phyloP scores from a whole-genome alignment of 202 grass and related monocot species.

The Panicum virgatum region DNA sequence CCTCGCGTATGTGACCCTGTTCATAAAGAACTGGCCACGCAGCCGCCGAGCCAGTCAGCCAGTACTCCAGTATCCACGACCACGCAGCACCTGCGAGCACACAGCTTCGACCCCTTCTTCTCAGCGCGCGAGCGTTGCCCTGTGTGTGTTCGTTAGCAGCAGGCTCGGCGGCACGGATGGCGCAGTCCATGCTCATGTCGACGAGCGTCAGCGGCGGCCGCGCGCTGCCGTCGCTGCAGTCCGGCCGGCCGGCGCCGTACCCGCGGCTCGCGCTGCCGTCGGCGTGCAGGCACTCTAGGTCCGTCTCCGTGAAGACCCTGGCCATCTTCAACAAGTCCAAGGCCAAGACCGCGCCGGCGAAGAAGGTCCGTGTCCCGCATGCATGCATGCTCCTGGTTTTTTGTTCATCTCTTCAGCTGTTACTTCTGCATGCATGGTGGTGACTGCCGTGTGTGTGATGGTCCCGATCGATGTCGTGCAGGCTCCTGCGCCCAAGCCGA shows the following conservation, averaged over 20 bases:
- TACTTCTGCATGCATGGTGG: not conserved
- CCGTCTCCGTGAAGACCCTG: constrained; percentile 49
- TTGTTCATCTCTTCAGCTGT: not conserved
- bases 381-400: not conserved
- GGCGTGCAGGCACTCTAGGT: constrained; percentile 10
- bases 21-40: constrained; percentile 37
- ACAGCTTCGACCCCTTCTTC: not conserved
- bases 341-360: constrained; percentile 47
- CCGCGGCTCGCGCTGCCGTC: constrained; percentile 33
- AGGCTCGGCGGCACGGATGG: constrained; percentile 44
- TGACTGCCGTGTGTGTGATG: not conserved
- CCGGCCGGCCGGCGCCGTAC: constrained; percentile 44
- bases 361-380: constrained; percentile 30
- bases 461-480: not conserved
- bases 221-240: constrained; percentile 47
- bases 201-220: constrained; percentile 51
- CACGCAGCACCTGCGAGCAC: constrained; percentile 10
- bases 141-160: not conserved
- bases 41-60: not conserved
- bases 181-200: constrained; percentile 78
- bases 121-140: not conserved
- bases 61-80: not conserved
- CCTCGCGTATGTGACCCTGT: not conserved
- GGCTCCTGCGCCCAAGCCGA: constrained; percentile 46
- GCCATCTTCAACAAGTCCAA: constrained; percentile 75